Conservation (phyloP, 2,329 filamentous ascomycete genomes). For the Cladosporium sp. region DNA sequence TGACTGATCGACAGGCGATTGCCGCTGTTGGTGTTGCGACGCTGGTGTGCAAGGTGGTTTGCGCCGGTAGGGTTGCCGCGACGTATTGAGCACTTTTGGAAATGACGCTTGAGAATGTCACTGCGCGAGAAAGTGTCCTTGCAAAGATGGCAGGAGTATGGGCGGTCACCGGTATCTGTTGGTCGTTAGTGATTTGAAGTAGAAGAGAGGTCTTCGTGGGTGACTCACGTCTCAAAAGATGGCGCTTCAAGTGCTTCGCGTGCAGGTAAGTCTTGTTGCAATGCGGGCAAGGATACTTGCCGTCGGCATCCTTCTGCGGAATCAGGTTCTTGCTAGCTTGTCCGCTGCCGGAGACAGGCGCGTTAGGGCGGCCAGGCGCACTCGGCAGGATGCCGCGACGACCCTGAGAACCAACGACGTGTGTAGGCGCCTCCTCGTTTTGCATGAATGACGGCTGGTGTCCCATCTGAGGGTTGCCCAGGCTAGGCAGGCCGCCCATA, state of each 20-base stretch:
- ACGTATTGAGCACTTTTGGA: conserved; percentile 96
- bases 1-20: conserved; percentile 32
- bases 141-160: conserved; percentile 96
- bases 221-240: conserved; percentile 87
- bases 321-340: conserved; percentile 66
- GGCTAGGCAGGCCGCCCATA: conserved; percentile 32
- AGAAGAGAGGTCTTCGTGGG: not conserved
- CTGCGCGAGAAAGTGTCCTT: conserved; percentile 96
- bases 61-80: conserved; percentile 92
- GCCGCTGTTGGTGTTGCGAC: conserved; percentile 38
- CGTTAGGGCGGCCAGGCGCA: conserved; percentile 76
- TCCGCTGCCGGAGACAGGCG: conserved; percentile 60
- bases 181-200: conserved; percentile 30
- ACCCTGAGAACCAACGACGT: conserved; percentile 92
- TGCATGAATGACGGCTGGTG: conserved; percentile 32
- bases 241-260: conserved; percentile 94
- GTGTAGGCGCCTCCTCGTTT: conserved; percentile 56
- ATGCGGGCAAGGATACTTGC: conserved; percentile 96
- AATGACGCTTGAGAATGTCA: conserved; percentile 97
- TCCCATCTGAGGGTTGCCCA: conserved; percentile 24
- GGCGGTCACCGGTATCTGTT: conserved; percentile 89
- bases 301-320: conserved; percentile 90
- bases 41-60: conserved; percentile 77
- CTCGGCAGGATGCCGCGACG: conserved; percentile 86
- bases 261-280: conserved; percentile 98